phyloP scores from a whole-genome alignment of 345 rosid genomes.

The Citrus maxima region DNA sequence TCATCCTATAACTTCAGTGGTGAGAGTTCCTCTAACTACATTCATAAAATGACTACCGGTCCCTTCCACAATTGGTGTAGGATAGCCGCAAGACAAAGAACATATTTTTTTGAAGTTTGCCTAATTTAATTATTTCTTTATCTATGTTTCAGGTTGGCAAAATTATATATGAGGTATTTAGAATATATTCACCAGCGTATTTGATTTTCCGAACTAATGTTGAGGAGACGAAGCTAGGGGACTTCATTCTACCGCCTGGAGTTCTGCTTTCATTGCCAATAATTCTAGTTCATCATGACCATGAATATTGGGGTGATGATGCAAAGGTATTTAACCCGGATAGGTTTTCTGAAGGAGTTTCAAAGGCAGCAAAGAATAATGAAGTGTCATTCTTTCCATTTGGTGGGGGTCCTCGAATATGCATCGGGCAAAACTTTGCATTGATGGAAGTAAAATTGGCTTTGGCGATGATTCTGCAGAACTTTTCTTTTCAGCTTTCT shows the following conservation, averaged over 20 bases:
- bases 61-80: too few relatives aligned
- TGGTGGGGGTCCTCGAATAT: constrained; percentile 53
- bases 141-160: constrained; percentile 4
- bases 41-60: too few relatives aligned
- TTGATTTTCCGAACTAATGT: constrained; percentile 14
- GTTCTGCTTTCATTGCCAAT: constrained; percentile 14
- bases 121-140: not conserved
- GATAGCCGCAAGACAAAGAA: too few relatives aligned
- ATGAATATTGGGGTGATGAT: constrained; percentile 53
- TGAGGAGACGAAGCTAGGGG: constrained; percentile 44
- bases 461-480: constrained; percentile 39
- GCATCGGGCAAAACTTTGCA: constrained; percentile 63
- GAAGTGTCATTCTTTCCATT: constrained; percentile 40
- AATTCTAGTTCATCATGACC: constrained; percentile 35
- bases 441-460: constrained; percentile 54
- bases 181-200: constrained; percentile 42
- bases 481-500: constrained; percentile 48
- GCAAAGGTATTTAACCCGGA: constrained; percentile 49
- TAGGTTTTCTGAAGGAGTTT: constrained; percentile 47
- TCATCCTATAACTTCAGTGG: too few relatives aligned
- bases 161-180: constrained; percentile 49
- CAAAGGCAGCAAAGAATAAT: constrained; percentile 52
- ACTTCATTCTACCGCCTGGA: constrained; percentile 35
- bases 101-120: too few relatives aligned
- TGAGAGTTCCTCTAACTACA: too few relatives aligned